Evolutionary conservation across 306 rosid genomes (phyloP).

Genomic region (Macrotyloma uniflorum): DNA sequence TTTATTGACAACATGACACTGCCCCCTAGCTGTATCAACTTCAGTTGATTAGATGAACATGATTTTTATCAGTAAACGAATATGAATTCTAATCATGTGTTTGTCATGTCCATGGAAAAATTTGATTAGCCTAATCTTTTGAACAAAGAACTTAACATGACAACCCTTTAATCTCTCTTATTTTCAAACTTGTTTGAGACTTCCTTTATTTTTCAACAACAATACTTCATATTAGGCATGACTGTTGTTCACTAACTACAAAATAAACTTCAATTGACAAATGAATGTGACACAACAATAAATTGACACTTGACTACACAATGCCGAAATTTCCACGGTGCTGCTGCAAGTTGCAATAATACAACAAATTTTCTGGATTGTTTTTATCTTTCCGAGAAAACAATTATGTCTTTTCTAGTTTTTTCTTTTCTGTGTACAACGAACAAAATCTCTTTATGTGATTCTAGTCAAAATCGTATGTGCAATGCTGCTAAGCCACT

Average conservation of each 20-base stretch:
- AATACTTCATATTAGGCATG: not conserved
- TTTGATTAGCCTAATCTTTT: not conserved
- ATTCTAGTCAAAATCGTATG: not conserved
- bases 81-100: not conserved
- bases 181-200: not conserved
- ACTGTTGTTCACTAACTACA: not conserved
- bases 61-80: not conserved
- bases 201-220: not conserved
- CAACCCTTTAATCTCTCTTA: not conserved
- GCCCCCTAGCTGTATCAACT: not conserved
- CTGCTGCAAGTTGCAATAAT: slow-evolving; percentile 18
- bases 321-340: not conserved
- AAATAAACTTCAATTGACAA: not conserved
- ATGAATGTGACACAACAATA: slow-evolving; percentile 21
- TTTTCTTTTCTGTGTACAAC: not conserved
- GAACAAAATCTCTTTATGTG: slow-evolving; percentile 27
- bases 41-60: not conserved
- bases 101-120: not conserved
- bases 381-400: not conserved
- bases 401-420: not conserved
- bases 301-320: slow-evolving; percentile 32
- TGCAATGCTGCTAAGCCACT: slow-evolving; percentile 19
- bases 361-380: slow-evolving; percentile 7
- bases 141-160: too few relatives aligned
- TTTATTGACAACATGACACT: slow-evolving; percentile 1